Evolutionary conservation across 129 eudicot genomes (phyloP).

Genomic region (Arctium minus): DNA sequence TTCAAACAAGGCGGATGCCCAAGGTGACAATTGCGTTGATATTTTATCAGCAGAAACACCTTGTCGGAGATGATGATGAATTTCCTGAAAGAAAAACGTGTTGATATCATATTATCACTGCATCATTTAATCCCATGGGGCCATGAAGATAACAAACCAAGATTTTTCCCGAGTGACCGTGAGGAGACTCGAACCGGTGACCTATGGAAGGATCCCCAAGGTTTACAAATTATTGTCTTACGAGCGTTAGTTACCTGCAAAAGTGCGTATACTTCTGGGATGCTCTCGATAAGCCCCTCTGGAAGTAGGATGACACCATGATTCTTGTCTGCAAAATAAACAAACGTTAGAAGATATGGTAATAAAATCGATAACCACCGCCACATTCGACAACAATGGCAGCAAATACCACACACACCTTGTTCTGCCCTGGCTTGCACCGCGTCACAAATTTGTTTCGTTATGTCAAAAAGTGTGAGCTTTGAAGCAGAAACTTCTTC

Average conservation of each 20-base stretch:
- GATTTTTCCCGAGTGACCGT: not conserved
- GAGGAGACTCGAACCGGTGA: not conserved
- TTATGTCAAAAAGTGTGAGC: slow-evolving; percentile 88
- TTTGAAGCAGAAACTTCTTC: slow-evolving; percentile 97
- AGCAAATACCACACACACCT: slow-evolving; percentile 40
- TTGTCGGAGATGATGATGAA: slow-evolving; percentile 73
- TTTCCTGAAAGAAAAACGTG: slow-evolving; percentile 57
- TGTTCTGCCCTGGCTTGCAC: slow-evolving; percentile 92
- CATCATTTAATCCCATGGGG: not conserved
- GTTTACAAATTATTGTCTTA: not conserved
- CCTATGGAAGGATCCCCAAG: not conserved
- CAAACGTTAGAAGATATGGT: not conserved
- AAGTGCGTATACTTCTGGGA: slow-evolving; percentile 94
- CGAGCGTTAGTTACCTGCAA: slow-evolving; percentile 55
- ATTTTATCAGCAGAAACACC: slow-evolving; percentile 80
- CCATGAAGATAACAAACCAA: not conserved
- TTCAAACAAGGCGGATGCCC: slow-evolving; percentile 99
- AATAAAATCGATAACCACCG: not conserved
- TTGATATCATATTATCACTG: slow-evolving; percentile 7
- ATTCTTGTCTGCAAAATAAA: slow-evolving; percentile 57
- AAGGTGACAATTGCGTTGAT: slow-evolving; percentile 88
- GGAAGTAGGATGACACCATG: slow-evolving; percentile 97
- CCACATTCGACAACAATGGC: not conserved
- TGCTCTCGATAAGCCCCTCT: slow-evolving; percentile 98
- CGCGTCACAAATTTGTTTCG: slow-evolving; percentile 95